phyloP scores from a whole-genome alignment of 1,139 yeast genomes.

The Starmera stellimalicola region DNA sequence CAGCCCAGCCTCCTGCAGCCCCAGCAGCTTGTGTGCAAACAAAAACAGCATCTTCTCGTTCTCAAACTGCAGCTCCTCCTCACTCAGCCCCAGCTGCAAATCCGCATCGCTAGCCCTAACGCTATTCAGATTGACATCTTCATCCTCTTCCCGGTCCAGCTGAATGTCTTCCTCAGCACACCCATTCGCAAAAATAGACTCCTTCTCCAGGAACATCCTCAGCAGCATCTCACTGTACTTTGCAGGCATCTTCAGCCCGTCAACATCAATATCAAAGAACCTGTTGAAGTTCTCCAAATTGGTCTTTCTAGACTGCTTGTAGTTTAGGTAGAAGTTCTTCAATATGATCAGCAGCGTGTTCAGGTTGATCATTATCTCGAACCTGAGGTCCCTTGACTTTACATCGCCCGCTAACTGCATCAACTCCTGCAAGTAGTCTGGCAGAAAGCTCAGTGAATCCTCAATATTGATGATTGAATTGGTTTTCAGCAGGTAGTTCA shows the following conservation, averaged over 20 bases:
- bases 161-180: conserved; percentile 26
- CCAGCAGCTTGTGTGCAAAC: conserved; percentile 39
- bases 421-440: conserved; percentile 8
- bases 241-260: conserved; percentile 19
- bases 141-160: conserved; percentile 46
- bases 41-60: conserved; percentile 41
- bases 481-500: conserved; percentile 8
- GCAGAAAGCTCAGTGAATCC: conserved; percentile 8
- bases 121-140: conserved; percentile 46
- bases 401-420: conserved; percentile 4
- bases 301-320: conserved; percentile 19
- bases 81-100: conserved; percentile 18
- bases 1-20: conserved; percentile 33
- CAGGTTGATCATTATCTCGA: conserved; percentile 5
- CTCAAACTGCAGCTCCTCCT: conserved; percentile 21
- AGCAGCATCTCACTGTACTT: conserved; percentile 11
- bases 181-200: conserved; percentile 25
- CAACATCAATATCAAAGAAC: conserved; percentile 22
- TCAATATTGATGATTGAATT: conserved; percentile 13
- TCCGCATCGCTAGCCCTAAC: too few relatives aligned
- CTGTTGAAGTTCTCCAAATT: conserved; percentile 17
- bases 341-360: conserved; percentile 8
- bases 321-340: conserved; percentile 11
- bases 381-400: conserved; percentile 6
- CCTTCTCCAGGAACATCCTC: conserved; percentile 22